These are phyloP conservation scores for Astrephomene gubernaculifera DNA, from an alignment of 139 green algal genomes.

Conservation along the genomic window DNA sequence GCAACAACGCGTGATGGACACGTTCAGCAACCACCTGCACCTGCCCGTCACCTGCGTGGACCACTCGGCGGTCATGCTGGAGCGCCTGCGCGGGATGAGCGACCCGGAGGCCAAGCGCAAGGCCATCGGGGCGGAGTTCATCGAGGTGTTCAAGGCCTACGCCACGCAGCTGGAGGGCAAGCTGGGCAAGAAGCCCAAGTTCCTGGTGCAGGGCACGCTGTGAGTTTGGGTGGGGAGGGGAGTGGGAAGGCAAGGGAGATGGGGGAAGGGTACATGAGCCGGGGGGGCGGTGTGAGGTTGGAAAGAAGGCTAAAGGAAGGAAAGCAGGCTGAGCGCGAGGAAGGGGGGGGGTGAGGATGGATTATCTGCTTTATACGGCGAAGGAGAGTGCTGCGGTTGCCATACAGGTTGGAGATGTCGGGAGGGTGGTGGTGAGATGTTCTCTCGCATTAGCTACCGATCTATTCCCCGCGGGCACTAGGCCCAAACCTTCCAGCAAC, in stretches of 20 bases:
- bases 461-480: no score
- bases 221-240: constrained; percentile 22
- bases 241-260: background rate
- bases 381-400: no score
- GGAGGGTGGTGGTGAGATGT: no score
- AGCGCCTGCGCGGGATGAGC: constrained; percentile 78
- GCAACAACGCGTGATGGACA: constrained; percentile 94
- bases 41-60: constrained; percentile 96
- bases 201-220: constrained; percentile 84
- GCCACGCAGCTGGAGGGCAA: constrained; percentile 77
- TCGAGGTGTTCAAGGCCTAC: constrained; percentile 92
- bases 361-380: no score
- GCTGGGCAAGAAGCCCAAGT: constrained; percentile 81
- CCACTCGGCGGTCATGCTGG: constrained; percentile 73
- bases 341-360: no score
- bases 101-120: constrained; percentile 99
- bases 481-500: no score
- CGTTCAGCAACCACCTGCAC: constrained; percentile 96
- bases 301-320: no score
- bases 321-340: no score
- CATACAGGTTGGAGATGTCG: no score
- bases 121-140: constrained; percentile 97
- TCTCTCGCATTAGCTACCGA: no score
- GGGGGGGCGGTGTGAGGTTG: no score
- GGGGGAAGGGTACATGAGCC: no score